These are phyloP conservation scores for Amanita phalloides DNA, from an alignment of 768 basidiomycete species.

Conservation along the genomic window DNA sequence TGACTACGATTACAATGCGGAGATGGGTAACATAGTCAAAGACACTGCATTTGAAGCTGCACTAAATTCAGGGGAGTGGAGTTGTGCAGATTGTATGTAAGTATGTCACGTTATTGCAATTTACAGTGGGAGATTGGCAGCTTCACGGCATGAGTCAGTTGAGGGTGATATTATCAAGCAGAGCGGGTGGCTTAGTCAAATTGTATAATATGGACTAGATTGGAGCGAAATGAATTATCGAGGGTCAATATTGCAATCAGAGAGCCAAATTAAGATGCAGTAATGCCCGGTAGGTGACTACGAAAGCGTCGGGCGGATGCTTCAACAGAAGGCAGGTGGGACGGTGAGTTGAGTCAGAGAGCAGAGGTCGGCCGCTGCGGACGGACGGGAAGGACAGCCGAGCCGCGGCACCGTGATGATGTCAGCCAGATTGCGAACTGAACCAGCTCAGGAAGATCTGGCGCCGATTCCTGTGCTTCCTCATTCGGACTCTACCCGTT, in stretches of 20 bases:
- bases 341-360: neutral
- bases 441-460: neutral
- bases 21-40: neutral
- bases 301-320: neutral
- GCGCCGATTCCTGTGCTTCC: neutral
- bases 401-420: slow-evolving; percentile 4
- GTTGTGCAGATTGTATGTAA: neutral
- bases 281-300: too few species aligned
- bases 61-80: neutral
- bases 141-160: neutral
- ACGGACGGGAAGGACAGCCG: slow-evolving; percentile 1
- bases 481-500: slow-evolving; percentile 6
- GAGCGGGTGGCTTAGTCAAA: neutral
- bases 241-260: neutral
- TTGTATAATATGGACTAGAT: too few species aligned
- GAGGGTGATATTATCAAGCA: neutral
- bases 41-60: neutral
- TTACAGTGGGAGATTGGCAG: neutral
- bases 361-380: neutral
- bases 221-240: neutral
- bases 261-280: neutral
- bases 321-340: neutral
- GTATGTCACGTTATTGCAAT: neutral
- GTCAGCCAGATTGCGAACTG: neutral
- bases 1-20: neutral